Conservation (phyloP, 345 rosid species). For the Salix koriyanagi region DNA sequence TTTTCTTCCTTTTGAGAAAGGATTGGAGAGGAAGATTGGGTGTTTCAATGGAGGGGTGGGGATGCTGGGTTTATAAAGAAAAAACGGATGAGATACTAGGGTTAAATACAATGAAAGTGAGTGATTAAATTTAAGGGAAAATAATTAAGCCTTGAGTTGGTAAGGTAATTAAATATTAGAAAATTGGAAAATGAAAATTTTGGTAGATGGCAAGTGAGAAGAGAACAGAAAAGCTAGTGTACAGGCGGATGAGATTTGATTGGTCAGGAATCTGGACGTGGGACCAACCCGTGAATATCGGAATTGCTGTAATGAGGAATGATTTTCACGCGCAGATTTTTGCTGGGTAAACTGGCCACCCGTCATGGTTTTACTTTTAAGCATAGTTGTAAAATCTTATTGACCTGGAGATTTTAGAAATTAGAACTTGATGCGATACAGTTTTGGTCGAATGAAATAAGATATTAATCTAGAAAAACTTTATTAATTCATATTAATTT, state of each 20-base stretch:
- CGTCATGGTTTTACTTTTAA: too few relatives aligned
- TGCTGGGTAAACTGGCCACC: too few relatives aligned
- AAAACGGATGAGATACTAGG: not conserved
- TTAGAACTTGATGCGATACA: too few relatives aligned
- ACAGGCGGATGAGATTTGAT: slow-evolving; percentile 16
- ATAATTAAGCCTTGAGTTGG: too few relatives aligned
- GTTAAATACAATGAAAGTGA: not conserved
- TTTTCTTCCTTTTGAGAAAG: not conserved
- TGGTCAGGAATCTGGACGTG: not conserved
- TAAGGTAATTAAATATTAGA: too few relatives aligned
- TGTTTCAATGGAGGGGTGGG: not conserved
- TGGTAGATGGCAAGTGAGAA: not conserved
- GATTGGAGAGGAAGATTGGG: not conserved
- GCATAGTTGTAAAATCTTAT: too few relatives aligned
- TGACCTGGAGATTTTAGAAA: too few relatives aligned
- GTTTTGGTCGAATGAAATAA: too few relatives aligned
- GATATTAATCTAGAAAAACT: too few relatives aligned
- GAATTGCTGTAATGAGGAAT: not conserved
- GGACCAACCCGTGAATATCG: not conserved
- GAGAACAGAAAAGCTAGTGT: not conserved
- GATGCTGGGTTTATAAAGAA: slow-evolving; percentile 1
- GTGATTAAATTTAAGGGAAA: not conserved
- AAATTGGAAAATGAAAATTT: not conserved
- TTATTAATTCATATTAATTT: too few relatives aligned
- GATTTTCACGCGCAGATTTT: not conserved